Evolutionary conservation across 352 stramenopile species (phyloP), one percentile per base, ranked within the genome.

Genomic region (Phytophthora tentaculata): DNA sequence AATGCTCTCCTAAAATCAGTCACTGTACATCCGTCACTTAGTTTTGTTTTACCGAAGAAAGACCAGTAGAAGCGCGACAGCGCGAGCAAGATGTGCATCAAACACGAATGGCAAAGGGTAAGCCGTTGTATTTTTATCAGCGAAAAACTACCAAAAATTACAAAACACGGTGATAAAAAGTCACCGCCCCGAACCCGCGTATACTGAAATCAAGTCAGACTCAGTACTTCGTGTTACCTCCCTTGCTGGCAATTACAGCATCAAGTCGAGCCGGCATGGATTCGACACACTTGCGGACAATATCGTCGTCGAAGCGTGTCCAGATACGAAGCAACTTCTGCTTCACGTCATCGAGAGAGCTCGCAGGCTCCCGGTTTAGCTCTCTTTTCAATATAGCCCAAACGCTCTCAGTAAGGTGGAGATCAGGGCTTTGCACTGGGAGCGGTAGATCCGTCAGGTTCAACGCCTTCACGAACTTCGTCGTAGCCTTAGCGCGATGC

Each of bases 321-420:
- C 24, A 54, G 16, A 63, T 63, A 6, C 44, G 9, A 5, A 56
- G 0, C 16, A 47, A 2, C 12, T 10, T 14, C 16, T 9, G 3
- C 8, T 64, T 64, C 19, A 64, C 14, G 2, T 64, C 32, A 0
- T 64, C 56, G 10, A 56, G 35, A 29, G 56, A 41, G 14, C 13
- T 29, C 24, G 16, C 45, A 28, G 44, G 45, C 1, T 12, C 6
- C 3, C 14, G n/a, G 17, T 55, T 54, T 5, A 63, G 44, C 20
- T 63, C 19, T 6, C 32, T 9, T 6, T 68, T 68, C 51, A 52
- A 57, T 2, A 56, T 45, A 2, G 9, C 10, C 29, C 28, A 61
- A 2, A 68, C 19, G 32, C 56, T 68, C 48, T 68, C 51, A 24
- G 61, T 68, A 0, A 44, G 61, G 24, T 68, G 60, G 6, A 68